phyloP scores from a whole-genome alignment of 257 asterid species.

The Nicotiana attenuata region DNA sequence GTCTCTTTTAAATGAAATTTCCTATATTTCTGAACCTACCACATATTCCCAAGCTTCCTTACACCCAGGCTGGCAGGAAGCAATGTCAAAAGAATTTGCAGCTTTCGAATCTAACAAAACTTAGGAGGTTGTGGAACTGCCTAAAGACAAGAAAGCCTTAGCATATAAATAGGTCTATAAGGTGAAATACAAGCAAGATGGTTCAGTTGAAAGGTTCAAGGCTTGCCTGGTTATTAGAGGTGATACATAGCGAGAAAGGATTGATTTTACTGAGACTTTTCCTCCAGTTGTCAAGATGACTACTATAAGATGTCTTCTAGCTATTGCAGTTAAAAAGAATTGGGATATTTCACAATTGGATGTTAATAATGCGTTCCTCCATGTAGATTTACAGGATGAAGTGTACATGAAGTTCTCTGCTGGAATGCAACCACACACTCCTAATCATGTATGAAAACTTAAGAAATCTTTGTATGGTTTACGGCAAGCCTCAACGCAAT shows the following conservation, averaged over 20 bases:
- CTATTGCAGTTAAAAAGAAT: neutral
- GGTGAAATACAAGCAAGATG: too few relatives aligned
- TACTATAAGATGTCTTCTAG: neutral
- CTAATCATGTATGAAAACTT: neutral
- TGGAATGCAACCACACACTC: neutral
- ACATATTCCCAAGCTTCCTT: too few relatives aligned
- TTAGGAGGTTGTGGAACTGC: neutral
- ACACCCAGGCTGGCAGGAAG: neutral
- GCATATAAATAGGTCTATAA: neutral
- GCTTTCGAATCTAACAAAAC: neutral
- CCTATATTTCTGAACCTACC: too few relatives aligned
- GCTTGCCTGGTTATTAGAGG: neutral
- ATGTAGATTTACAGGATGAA: too few relatives aligned
- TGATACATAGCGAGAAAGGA: neutral
- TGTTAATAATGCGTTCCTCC: too few relatives aligned
- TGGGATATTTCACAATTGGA: neutral
- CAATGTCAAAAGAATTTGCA: neutral
- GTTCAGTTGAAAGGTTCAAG: too few relatives aligned
- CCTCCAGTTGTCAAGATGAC: neutral
- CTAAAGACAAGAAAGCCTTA: neutral
- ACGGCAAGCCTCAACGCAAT: neutral
- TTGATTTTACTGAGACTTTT: neutral
- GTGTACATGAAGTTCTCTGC: too few relatives aligned
- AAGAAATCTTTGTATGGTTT: neutral
- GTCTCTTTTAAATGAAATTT: accelerated